A percentile compares a stretch with the other conserved stretches of the same genome.
phyloP scores from a whole-genome alignment of 2,329 filamentous ascomycete genomes.

The Lasiodiplodia gonubiensis region DNA sequence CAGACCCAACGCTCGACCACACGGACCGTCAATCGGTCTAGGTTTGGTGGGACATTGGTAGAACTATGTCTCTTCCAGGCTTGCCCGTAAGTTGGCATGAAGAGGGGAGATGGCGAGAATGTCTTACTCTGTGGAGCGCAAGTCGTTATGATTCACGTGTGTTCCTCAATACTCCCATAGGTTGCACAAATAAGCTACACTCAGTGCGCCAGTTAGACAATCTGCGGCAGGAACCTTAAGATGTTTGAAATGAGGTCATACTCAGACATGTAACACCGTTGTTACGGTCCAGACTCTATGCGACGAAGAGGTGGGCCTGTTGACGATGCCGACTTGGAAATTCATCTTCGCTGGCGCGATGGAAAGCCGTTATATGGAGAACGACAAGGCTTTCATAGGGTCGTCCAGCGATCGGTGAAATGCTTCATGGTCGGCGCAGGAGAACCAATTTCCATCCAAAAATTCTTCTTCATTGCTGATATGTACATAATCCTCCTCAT shows the following conservation, averaged over 20 bases:
- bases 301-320: constrained; percentile 27
- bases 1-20: neutral
- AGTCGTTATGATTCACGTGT: neutral
- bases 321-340: constrained; percentile 22
- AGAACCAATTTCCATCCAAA: neutral
- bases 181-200: neutral
- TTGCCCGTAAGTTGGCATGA: neutral
- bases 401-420: neutral
- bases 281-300: constrained; percentile 45
- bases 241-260: neutral
- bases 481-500: constrained; percentile 5
- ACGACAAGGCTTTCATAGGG: constrained; percentile 6
- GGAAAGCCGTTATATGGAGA: constrained; percentile 25
- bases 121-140: neutral
- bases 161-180: neutral
- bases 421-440: neutral
- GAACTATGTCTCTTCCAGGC: neutral
- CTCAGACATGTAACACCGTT: constrained; percentile 41
- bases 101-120: neutral
- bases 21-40: neutral
- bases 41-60: neutral
- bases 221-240: neutral
- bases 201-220: neutral
- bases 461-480: constrained; percentile 13
- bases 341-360: constrained; percentile 19